phyloP scores from a whole-genome alignment of 179 eudicot species.

The Drosera spatulata region DNA sequence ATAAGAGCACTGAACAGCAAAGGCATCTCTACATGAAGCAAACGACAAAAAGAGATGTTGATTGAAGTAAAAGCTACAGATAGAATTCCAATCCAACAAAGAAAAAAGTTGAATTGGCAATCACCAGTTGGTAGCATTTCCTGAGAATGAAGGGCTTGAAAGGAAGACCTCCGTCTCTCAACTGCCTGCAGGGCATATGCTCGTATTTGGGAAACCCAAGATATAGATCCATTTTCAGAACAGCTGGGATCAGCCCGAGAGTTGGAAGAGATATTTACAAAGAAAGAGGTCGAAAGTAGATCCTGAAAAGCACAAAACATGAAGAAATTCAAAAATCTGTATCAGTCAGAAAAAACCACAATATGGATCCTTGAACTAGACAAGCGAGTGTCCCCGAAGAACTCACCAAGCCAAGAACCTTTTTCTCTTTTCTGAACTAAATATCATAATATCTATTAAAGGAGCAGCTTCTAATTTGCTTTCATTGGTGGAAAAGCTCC shows the following conservation, averaged over 20 bases:
- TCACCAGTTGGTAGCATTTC: conserved; percentile 52
- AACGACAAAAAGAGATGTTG: conserved; percentile 2
- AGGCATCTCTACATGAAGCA: conserved; percentile 50
- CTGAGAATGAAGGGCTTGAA: conserved; percentile 25
- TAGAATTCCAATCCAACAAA: not conserved
- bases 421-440: too few species aligned
- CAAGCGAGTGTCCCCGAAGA: too few species aligned
- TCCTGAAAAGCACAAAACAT: conserved; percentile 43
- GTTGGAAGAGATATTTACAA: conserved; percentile 20
- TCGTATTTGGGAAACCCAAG: conserved; percentile 42
- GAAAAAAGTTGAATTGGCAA: not conserved
- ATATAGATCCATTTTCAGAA: conserved; percentile 24
- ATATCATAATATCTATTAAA: conserved; percentile 29
- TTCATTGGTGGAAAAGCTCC: conserved; percentile 40
- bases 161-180: conserved; percentile 33
- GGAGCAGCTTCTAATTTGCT: conserved; percentile 59
- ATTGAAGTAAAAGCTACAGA: not conserved
- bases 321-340: not conserved
- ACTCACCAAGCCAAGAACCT: too few species aligned
- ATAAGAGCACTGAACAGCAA: conserved; percentile 53
- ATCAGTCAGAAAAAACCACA: too few species aligned
- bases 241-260: conserved; percentile 13
- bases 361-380: too few species aligned
- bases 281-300: conserved; percentile 30
- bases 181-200: conserved; percentile 32